phyloP scores from a whole-genome alignment of 2,329 filamentous ascomycete species.

The Hypoxylon sp. region DNA sequence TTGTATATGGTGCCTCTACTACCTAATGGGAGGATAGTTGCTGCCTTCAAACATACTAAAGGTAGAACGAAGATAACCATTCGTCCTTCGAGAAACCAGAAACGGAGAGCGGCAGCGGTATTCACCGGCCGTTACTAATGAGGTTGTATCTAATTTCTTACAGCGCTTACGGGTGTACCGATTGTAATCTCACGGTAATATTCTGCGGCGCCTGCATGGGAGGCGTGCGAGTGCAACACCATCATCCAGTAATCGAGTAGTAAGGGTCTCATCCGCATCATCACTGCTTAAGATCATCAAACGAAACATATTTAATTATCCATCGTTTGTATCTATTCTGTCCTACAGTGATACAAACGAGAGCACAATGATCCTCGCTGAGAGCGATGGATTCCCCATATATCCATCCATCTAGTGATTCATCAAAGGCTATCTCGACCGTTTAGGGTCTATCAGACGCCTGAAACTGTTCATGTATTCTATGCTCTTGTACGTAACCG shows the following conservation, averaged over 20 bases:
- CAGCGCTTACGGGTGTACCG: slow-evolving; percentile 25
- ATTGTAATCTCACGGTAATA: slow-evolving; percentile 18
- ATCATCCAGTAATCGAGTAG: not conserved
- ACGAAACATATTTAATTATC: slow-evolving; percentile 42
- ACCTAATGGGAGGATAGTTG: slow-evolving; percentile 6
- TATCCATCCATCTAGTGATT: slow-evolving; percentile 43
- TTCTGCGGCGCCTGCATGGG: slow-evolving; percentile 26
- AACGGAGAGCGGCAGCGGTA: slow-evolving; percentile 5
- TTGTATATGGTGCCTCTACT: not conserved
- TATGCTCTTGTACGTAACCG: slow-evolving; percentile 51
- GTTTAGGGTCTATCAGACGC: slow-evolving; percentile 33
- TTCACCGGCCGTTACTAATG: slow-evolving; percentile 13
- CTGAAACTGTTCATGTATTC: slow-evolving; percentile 44
- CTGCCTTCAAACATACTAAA: not conserved
- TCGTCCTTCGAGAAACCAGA: slow-evolving; percentile 8
- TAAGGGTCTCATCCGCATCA: not conserved
- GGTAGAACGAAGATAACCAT: not conserved
- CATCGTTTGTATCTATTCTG: slow-evolving; percentile 35
- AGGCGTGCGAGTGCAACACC: slow-evolving; percentile 18
- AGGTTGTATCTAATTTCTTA: slow-evolving; percentile 26
- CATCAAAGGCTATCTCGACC: slow-evolving; percentile 40
- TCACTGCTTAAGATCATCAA: slow-evolving; percentile 23
- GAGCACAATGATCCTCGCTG: slow-evolving; percentile 29
- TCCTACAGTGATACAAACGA: slow-evolving; percentile 40
- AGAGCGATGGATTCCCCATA: slow-evolving; percentile 29